Conservation (phyloP, 352 stramenopile genomes). For the Phytophthora fragariae region DNA sequence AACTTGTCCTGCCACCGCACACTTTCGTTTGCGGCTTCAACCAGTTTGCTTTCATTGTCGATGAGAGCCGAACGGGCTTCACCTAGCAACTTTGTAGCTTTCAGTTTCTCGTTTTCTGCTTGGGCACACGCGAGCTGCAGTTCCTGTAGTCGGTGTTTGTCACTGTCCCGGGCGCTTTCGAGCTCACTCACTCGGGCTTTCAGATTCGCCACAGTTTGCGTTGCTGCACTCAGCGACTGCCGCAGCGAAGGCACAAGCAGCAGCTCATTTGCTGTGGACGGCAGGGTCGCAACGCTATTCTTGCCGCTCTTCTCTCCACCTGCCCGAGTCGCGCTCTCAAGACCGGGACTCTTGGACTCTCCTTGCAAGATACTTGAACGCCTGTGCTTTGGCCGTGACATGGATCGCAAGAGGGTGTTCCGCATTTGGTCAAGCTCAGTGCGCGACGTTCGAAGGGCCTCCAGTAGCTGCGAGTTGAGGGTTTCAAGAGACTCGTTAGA, state of each 20-base stretch:
- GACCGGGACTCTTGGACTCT: conserved; percentile 10
- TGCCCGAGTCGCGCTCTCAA: neutral
- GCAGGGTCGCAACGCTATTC: conserved; percentile 8
- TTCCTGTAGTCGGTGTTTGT: conserved; percentile 37
- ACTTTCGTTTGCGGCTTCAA: conserved; percentile 44
- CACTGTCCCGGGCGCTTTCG: conserved; percentile 34
- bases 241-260: conserved; percentile 55
- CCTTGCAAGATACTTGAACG: conserved; percentile 17
- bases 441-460: conserved; percentile 49
- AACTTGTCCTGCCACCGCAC: conserved; percentile 50
- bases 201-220: conserved; percentile 44
- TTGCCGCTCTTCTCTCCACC: conserved; percentile 27
- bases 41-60: conserved; percentile 41
- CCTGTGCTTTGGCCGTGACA: conserved; percentile 19
- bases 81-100: conserved; percentile 54
- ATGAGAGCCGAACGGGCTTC: conserved; percentile 57
- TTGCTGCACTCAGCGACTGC: conserved; percentile 49
- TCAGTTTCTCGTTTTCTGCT: conserved; percentile 49
- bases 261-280: conserved; percentile 26
- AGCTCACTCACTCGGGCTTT: conserved; percentile 54
- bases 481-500: conserved; percentile 60
- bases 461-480: conserved; percentile 62
- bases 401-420: conserved; percentile 53
- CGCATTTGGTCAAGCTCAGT: conserved; percentile 61
- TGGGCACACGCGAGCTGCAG: conserved; percentile 42